phyloP scores from a whole-genome alignment of 108 stramenopile species.

The Schizochytrium sp. region DNA sequence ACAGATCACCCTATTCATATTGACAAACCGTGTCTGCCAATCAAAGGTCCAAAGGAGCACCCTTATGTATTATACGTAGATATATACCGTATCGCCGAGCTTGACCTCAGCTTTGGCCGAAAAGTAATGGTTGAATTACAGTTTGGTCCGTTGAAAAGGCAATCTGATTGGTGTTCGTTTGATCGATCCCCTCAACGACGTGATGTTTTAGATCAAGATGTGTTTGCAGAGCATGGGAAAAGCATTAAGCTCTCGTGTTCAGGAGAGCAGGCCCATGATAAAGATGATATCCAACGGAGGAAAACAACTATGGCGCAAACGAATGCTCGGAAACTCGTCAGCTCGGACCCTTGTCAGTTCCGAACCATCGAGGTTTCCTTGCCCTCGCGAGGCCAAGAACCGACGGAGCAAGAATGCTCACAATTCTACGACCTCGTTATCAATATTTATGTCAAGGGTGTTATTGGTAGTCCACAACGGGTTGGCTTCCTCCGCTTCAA shows the following conservation, averaged over 20 bases:
- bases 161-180: slow-evolving; percentile 24
- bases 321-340: neutral
- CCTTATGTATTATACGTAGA: slow-evolving; percentile 5
- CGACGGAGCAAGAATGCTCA: neutral
- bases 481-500: slow-evolving; percentile 30
- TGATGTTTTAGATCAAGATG: neutral
- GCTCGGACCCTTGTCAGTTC: neutral
- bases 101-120: neutral
- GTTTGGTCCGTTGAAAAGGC: slow-evolving; percentile 24
- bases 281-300: neutral
- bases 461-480: slow-evolving; percentile 5
- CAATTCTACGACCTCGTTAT: slow-evolving; percentile 29
- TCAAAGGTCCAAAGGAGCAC: slow-evolving; percentile 48
- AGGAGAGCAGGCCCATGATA: neutral
- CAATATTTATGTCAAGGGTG: slow-evolving; percentile 52
- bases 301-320: neutral
- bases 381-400: neutral
- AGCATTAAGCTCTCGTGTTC: slow-evolving; percentile 4
- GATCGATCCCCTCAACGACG: neutral
- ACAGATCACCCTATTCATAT: neutral
- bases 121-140: slow-evolving; percentile 48
- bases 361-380: slow-evolving; percentile 5
- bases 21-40: slow-evolving; percentile 30
- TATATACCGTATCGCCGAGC: slow-evolving; percentile 14
- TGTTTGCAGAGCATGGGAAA: neutral